Evolutionary conservation across 169 alveolate species (phyloP), one percentile per base, ranked within the genome.

Genomic region (Plasmodium ovale): DNA sequence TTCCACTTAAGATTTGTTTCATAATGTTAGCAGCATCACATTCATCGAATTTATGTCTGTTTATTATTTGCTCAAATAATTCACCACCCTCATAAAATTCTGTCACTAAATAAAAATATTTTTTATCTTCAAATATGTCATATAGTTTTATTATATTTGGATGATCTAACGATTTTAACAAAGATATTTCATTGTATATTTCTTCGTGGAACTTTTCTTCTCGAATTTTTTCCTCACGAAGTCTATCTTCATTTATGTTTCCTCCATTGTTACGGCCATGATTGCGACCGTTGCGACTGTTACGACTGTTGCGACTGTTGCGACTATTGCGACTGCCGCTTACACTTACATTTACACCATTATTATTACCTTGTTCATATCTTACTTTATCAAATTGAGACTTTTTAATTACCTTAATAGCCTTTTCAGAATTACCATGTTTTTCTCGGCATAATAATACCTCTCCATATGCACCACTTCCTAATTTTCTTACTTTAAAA

Each of bases 61-160:
- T 94, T 51, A 95, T 91, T 58, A 98, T 96, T 64, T 96, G 96
- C 60, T 96, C 98, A 85, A 97, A 96, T 56, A 97, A 93, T 87
- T 97, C 99, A 19, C 98, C 99, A 23, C 99, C 99, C 58, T 93
- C 93, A 85, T 97, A 96, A 64, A 88, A 92, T 92, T 97, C 99
- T 89, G 97, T 96, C 16, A 97, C 97, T 35, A 97, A 65, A 87
- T 96, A 97, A 77, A 95, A 95, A 70, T 95, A 92, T 77, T 93
- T 93, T 29, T 88, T 64, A 82, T 97, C 98, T 65, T 95, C 97
- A 93, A 95, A 97, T 77, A 96, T 95, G 87, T 97, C 99, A 91
- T 93, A 97, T 31, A 97, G 85, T 72, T 96, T 96, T 44, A 97
- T 95, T 25, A 98, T 97, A 92, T 97, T 97, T n/a, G 99, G 99